phyloP scores from a whole-genome alignment of 495 filamentous ascomycete species.

The Penicillium waksmanii region DNA sequence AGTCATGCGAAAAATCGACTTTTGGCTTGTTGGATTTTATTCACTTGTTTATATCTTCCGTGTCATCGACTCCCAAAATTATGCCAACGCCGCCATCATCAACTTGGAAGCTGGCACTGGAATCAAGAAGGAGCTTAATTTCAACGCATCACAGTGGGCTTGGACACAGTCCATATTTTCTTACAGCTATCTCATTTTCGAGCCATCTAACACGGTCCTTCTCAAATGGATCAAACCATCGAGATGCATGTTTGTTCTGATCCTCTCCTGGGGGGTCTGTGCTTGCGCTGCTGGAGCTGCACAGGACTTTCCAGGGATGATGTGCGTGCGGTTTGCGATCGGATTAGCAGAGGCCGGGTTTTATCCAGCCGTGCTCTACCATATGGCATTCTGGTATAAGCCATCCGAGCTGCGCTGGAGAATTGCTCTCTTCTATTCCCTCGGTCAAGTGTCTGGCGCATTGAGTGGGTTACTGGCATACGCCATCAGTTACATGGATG shows the following conservation, averaged over 20 bases:
- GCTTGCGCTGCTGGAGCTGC: constrained; percentile 39
- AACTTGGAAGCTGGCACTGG: constrained; percentile 47
- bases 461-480: constrained; percentile 47
- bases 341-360: constrained; percentile 47
- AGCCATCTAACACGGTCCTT: constrained; percentile 43
- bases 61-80: constrained; percentile 45
- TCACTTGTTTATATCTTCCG: constrained; percentile 47
- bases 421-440: constrained; percentile 42
- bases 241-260: constrained; percentile 49
- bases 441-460: constrained; percentile 39
- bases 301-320: constrained; percentile 43
- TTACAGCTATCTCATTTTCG: constrained; percentile 47
- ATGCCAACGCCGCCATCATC: constrained; percentile 52
- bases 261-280: constrained; percentile 44
- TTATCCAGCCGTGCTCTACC: constrained; percentile 43
- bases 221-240: constrained; percentile 40
- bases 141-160: constrained; percentile 41
- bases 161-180: constrained; percentile 50
- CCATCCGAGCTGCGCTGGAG: constrained; percentile 39
- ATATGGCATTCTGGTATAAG: constrained; percentile 49
- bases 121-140: constrained; percentile 47
- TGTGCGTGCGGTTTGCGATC: constrained; percentile 45
- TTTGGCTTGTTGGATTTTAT: constrained; percentile 48
- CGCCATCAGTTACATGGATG: constrained; percentile 45
- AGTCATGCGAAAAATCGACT: constrained; percentile 43